phyloP scores from a whole-genome alignment of 2,329 filamentous ascomycete genomes.

The Scleromitrula shiraiana region DNA sequence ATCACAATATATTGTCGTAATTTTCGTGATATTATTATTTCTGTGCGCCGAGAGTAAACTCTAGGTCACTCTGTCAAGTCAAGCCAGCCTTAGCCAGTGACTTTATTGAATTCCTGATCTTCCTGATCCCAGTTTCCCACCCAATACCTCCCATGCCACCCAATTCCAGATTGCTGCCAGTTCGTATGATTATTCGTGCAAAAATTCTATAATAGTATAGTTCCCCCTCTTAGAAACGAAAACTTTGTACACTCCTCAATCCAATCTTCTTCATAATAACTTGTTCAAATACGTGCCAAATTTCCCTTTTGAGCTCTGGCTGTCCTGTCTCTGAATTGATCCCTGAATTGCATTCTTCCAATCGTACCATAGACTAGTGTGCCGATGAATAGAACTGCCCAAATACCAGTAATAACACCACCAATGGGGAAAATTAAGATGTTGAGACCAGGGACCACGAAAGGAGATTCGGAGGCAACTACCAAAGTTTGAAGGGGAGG shows the following conservation, averaged over 20 bases:
- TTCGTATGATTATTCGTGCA: background rate
- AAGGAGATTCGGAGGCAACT: constrained; percentile 38
- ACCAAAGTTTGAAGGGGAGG: constrained; percentile 28
- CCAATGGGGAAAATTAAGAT: constrained; percentile 65
- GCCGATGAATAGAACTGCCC: constrained; percentile 48
- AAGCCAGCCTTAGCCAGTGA: no score
- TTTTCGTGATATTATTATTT: no score
- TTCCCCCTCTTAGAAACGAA: constrained; percentile 1
- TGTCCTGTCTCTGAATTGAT: constrained; percentile 49
- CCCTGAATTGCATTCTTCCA: constrained; percentile 57
- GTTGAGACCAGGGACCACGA: constrained; percentile 60
- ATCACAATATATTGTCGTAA: no score
- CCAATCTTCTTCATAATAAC: background rate
- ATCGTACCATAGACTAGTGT: constrained; percentile 59
- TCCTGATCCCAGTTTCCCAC: background rate
- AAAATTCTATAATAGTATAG: constrained; percentile 3
- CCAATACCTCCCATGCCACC: background rate
- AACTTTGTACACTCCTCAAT: background rate
- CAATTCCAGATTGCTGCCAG: background rate
- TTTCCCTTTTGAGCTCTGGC: constrained; percentile 35
- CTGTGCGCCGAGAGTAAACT: no score
- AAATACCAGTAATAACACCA: constrained; percentile 55
- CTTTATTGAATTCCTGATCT: no score
- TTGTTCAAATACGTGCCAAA: constrained; percentile 21
- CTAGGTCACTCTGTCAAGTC: no score